These are phyloP conservation scores for Fusarium miscanthi DNA, from an alignment of 2,329 filamentous ascomycete species.

Conservation along the genomic window DNA sequence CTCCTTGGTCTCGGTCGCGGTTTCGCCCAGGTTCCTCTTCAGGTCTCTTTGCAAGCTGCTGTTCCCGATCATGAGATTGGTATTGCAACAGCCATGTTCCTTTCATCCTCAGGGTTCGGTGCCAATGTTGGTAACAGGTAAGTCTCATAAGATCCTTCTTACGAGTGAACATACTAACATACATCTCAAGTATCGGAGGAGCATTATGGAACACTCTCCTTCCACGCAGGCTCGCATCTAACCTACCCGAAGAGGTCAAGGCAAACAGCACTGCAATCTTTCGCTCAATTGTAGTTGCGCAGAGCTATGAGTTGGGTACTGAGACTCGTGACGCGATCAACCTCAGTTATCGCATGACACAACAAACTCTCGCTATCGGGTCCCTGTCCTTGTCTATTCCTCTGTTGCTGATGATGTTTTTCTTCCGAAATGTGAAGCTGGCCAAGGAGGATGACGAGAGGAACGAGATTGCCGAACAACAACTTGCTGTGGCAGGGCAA, in stretches of 20 bases:
- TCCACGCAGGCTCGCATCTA: slow-evolving; percentile 31
- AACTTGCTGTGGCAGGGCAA: background rate
- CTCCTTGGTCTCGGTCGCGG: slow-evolving; percentile 46
- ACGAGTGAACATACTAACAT: background rate
- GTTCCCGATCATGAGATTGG: slow-evolving; percentile 48
- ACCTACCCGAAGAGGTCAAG: slow-evolving; percentile 32
- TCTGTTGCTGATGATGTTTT: slow-evolving; percentile 30
- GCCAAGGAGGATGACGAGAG: slow-evolving; percentile 9
- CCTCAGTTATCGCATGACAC: slow-evolving; percentile 28
- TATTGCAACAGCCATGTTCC: slow-evolving; percentile 50
- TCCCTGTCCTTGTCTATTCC: slow-evolving; percentile 24
- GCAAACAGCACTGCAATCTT: slow-evolving; percentile 36
- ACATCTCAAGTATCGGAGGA: slow-evolving; percentile 44
- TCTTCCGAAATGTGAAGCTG: slow-evolving; percentile 31
- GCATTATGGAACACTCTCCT: slow-evolving; percentile 49
- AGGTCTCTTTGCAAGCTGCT: slow-evolving; percentile 48
- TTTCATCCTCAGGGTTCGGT: slow-evolving; percentile 46
- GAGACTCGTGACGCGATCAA: slow-evolving; percentile 28
- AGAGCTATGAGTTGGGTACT: slow-evolving; percentile 16
- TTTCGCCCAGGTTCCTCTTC: slow-evolving; percentile 46
- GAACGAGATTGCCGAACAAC: background rate
- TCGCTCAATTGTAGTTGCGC: slow-evolving; percentile 41
- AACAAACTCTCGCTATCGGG: slow-evolving; percentile 34
- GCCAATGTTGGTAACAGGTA: slow-evolving; percentile 45
- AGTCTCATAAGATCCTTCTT: background rate